These are phyloP conservation scores for Przewalskia tangutica DNA, from an alignment of 257 asterid genomes.

Conservation along the genomic window DNA sequence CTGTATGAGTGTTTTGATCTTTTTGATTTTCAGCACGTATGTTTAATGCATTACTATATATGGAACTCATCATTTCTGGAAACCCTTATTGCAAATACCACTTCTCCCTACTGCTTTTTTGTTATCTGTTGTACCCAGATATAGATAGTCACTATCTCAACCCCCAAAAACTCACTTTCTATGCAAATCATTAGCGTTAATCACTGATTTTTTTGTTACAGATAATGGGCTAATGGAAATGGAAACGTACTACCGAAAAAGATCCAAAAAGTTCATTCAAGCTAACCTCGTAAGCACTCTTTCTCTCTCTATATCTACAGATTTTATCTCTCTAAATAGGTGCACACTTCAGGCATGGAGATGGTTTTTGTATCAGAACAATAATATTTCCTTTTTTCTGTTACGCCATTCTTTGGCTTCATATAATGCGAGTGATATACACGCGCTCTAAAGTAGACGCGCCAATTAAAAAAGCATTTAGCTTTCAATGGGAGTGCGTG, in stretches of 20 bases:
- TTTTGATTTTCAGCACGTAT: constrained; percentile 23
- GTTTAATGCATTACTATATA: constrained; percentile 18
- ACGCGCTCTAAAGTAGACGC: constrained; percentile 7
- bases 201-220: not conserved
- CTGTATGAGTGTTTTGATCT: constrained; percentile 8
- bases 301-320: constrained; percentile 11
- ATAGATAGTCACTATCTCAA: not conserved
- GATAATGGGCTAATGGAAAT: constrained; percentile 22
- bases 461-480: not conserved
- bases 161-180: not conserved
- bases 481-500: constrained; percentile 9
- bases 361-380: not conserved
- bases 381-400: constrained; percentile 1
- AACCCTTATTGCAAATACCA: constrained; percentile 28
- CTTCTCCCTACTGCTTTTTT: not conserved
- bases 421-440: not conserved
- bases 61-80: constrained; percentile 18
- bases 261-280: constrained; percentile 35
- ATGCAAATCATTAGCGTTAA: not conserved
- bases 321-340: constrained; percentile 8
- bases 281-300: constrained; percentile 19
- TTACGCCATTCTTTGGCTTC: not conserved
- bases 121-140: not conserved
- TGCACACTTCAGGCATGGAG: not conserved
- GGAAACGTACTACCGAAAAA: constrained; percentile 67